A percentile compares a stretch with the other conserved stretches of the same genome.
Evolutionary conservation across 2,329 filamentous ascomycete species (phyloP).

Genomic region (Orbilia ellipsospora): DNA sequence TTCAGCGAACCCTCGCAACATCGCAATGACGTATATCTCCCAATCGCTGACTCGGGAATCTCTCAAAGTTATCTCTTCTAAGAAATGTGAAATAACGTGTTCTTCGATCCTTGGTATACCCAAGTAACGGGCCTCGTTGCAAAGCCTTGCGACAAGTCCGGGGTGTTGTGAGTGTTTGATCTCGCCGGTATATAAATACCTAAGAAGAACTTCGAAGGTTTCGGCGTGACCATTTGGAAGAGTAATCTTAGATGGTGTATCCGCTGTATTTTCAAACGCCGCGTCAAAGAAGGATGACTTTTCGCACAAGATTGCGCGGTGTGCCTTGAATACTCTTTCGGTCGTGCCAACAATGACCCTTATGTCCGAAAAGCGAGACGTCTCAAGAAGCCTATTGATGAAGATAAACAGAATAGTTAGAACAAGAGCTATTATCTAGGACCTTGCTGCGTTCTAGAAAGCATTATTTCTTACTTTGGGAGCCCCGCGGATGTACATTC

Average conservation of each 20-base stretch:
- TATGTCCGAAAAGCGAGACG: constrained; percentile 30
- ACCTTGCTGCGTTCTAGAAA: too few relatives aligned
- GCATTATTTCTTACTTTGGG: constrained; percentile 1
- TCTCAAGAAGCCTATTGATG: not conserved
- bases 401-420: not conserved
- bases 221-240: constrained; percentile 11
- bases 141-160: constrained; percentile 20
- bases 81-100: not conserved
- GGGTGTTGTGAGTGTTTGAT: constrained; percentile 8
- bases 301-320: constrained; percentile 19
- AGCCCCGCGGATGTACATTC: not conserved
- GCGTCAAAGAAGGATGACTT: constrained; percentile 21
- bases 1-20: not conserved
- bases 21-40: not conserved
- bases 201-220: constrained; percentile 3
- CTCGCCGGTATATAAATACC: constrained; percentile 23
- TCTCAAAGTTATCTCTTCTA: not conserved
- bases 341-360: constrained; percentile 12
- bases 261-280: not conserved
- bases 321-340: constrained; percentile 1
- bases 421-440: not conserved
- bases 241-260: not conserved
- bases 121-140: constrained; percentile 10
- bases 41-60: not conserved
- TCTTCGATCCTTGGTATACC: not conserved